These are phyloP conservation scores for Brachypodium distachyon DNA, from an alignment of 202 grass and related monocot genomes.

Conservation along the genomic window DNA sequence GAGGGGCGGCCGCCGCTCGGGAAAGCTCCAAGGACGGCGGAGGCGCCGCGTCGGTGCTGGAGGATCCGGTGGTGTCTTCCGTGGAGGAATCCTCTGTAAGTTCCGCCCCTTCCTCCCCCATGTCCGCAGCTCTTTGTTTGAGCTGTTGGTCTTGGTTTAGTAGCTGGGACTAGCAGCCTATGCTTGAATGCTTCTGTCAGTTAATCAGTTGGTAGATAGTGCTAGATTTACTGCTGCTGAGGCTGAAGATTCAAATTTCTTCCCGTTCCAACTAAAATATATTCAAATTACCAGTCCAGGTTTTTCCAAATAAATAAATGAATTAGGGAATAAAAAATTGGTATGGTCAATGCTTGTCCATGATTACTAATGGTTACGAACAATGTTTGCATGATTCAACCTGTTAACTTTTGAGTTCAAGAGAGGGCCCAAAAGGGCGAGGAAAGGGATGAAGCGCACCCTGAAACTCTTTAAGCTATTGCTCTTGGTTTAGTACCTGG, in stretches of 20 bases:
- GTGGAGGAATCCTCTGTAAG: constrained; percentile 45
- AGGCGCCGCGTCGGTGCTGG: background rate
- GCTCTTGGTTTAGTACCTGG: background rate
- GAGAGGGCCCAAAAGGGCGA: constrained; percentile 8
- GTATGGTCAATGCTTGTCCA: background rate
- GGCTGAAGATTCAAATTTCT: background rate
- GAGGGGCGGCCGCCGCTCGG: background rate
- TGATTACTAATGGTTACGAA: background rate
- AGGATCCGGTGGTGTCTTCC: constrained; percentile 32
- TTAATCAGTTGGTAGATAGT: background rate
- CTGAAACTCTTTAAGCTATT: background rate
- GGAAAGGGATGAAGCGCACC: background rate
- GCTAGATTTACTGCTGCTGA: background rate
- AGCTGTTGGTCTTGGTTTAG: background rate
- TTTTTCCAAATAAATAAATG: background rate
- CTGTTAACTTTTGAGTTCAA: constrained; percentile 47
- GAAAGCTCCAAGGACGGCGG: background rate
- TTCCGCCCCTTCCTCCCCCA: background rate
- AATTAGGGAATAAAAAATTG: background rate
- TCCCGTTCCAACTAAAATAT: too few relatives aligned
- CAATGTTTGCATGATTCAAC: background rate
- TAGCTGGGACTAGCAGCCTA: too few relatives aligned
- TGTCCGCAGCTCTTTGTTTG: background rate
- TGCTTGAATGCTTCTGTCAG: too few relatives aligned
- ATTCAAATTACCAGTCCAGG: background rate